phyloP scores from a whole-genome alignment of 2,329 filamentous ascomycete genomes.

The Coniochaeta ligniaria region DNA sequence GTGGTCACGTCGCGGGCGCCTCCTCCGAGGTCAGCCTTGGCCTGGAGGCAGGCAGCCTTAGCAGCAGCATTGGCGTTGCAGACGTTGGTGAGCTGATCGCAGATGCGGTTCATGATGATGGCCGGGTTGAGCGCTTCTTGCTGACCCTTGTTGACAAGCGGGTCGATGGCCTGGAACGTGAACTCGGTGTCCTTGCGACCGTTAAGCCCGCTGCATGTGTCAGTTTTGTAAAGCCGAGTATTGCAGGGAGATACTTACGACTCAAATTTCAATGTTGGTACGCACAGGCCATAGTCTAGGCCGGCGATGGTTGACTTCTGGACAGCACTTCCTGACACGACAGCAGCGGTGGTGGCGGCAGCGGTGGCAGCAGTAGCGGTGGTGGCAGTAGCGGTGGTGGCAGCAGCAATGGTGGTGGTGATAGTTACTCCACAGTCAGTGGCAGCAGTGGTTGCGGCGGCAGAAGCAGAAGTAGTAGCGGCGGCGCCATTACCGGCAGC shows the following conservation, averaged over 20 bases:
- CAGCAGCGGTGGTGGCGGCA: not conserved
- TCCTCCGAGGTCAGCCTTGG: constrained; percentile 32
- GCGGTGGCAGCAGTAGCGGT: not conserved
- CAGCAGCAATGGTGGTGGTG: not conserved
- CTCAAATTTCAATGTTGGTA: constrained; percentile 52
- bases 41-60: constrained; percentile 41
- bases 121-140: constrained; percentile 63
- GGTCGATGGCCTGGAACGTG: constrained; percentile 62
- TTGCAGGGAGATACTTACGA: too few relatives aligned
- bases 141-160: constrained; percentile 53
- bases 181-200: constrained; percentile 50
- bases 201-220: constrained; percentile 33
- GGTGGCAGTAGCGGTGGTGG: not conserved
- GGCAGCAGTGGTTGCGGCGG: not conserved
- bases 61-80: constrained; percentile 57
- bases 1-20: constrained; percentile 28
- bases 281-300: constrained; percentile 46
- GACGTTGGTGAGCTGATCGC: constrained; percentile 61
- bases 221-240: too few relatives aligned
- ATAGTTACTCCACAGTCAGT: not conserved
- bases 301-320: constrained; percentile 24
- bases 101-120: constrained; percentile 68
- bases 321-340: constrained; percentile 3
- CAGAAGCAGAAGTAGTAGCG: constrained; percentile 4
- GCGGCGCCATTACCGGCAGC: constrained; percentile 8